These are phyloP conservation scores for Cryptococcus jaspeensis DNA, from an alignment of 1,284 basidiomycete species.

Conservation along the genomic window DNA sequence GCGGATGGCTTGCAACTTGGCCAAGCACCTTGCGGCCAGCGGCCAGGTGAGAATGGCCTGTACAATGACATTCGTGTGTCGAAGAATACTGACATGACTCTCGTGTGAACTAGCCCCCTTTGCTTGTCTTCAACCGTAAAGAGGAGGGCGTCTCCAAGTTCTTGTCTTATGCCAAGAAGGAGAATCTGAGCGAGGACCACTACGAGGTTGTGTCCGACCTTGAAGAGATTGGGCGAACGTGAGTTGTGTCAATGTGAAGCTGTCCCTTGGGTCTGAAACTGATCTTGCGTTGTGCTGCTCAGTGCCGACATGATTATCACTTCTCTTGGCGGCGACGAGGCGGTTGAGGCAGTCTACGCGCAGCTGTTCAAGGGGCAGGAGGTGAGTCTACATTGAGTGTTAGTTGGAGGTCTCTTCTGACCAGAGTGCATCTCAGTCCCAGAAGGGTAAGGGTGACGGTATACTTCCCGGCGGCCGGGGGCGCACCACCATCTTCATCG, in stretches of 20 bases:
- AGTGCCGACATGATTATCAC: conserved; percentile 79
- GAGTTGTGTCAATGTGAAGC: conserved; percentile 13
- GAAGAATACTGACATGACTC: not conserved
- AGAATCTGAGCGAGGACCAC: conserved; percentile 29
- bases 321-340: conserved; percentile 70
- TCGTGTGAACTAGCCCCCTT: conserved; percentile 30
- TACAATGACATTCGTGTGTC: not conserved
- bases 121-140: conserved; percentile 50
- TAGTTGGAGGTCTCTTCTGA: too few relatives aligned
- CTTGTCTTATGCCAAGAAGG: conserved; percentile 31
- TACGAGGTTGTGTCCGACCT: conserved; percentile 41
- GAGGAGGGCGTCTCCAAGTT: conserved; percentile 39
- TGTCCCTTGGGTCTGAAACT: not conserved
- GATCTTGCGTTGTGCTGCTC: conserved; percentile 9
- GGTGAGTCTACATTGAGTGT: conserved; percentile 36
- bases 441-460: conserved; percentile 45
- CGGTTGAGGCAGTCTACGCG: conserved; percentile 67
- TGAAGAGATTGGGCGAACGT: conserved; percentile 45
- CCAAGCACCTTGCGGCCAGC: conserved; percentile 23
- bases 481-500: conserved; percentile 70
- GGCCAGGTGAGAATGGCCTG: conserved; percentile 10
- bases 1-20: conserved; percentile 50
- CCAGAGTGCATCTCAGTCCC: too few relatives aligned
- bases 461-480: conserved; percentile 40
- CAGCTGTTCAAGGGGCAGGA: conserved; percentile 63